phyloP scores from a whole-genome alignment of 805 yeast species.

The Candida ascalaphidarum region DNA sequence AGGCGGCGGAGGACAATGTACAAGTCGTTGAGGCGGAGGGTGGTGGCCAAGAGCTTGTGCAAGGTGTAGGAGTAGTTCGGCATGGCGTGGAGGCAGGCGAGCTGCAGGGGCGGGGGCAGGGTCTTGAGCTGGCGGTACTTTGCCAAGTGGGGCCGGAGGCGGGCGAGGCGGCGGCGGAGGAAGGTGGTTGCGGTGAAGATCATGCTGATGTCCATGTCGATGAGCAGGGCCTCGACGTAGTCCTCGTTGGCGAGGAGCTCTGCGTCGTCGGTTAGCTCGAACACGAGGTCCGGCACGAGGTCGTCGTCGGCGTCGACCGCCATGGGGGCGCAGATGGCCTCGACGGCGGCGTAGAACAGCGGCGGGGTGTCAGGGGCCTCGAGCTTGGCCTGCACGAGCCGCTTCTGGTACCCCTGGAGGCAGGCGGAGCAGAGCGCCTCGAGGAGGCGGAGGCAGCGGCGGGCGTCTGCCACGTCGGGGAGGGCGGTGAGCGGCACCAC shows the following conservation, averaged over 20 bases:
- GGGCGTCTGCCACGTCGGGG: constrained; percentile 15
- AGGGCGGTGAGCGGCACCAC: constrained; percentile 21
- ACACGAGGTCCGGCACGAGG: constrained; percentile 6
- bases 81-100: constrained; percentile 5
- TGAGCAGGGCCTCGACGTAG: constrained; percentile 18
- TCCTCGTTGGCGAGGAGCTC: constrained; percentile 7
- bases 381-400: constrained; percentile 19
- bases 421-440: constrained; percentile 18
- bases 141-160: constrained; percentile 1
- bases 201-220: constrained; percentile 32
- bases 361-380: constrained; percentile 15
- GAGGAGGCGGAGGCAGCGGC: constrained; percentile 19
- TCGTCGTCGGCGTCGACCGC: constrained; percentile 3
- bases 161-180: constrained; percentile 5
- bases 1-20: constrained; percentile 38
- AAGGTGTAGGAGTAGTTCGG: constrained; percentile 32
- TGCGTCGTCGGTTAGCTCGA: constrained; percentile 9
- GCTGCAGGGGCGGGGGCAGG: constrained; percentile 4
- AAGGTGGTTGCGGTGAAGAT: constrained; percentile 16
- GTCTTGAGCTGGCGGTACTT: constrained; percentile 5
- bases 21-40: constrained; percentile 41
- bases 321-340: constrained; percentile 7
- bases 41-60: constrained; percentile 38
- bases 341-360: constrained; percentile 2
- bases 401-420: constrained; percentile 29